phyloP scores from a whole-genome alignment of 139 green algal genomes.

The Chlamydomonas applanata region DNA sequence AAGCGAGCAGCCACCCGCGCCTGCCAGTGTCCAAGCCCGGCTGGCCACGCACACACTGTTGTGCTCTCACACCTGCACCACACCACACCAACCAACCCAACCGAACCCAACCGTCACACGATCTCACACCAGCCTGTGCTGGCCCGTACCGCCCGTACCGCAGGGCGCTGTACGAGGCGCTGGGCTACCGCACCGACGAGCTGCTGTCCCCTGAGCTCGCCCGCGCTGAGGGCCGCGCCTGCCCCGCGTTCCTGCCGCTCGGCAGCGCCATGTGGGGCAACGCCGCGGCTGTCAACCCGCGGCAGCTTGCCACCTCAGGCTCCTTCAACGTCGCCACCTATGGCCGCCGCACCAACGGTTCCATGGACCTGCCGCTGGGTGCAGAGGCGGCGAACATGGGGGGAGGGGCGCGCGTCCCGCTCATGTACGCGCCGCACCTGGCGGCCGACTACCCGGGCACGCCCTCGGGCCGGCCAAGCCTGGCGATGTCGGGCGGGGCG shows the following conservation, averaged over 20 bases:
- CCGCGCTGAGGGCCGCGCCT: not conserved
- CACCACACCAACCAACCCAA: too few relatives aligned
- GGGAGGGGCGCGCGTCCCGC: not conserved
- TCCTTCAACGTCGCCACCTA: not conserved
- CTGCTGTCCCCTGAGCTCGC: constrained; percentile 10
- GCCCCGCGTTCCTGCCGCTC: not conserved
- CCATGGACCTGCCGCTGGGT: not conserved
- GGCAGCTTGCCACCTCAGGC: not conserved
- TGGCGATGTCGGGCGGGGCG: too few relatives aligned
- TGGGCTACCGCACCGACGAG: not conserved
- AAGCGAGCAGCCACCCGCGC: too few relatives aligned
- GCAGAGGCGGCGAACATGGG: not conserved
- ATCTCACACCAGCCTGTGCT: too few relatives aligned
- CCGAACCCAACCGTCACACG: too few relatives aligned
- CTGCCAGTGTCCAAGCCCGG: too few relatives aligned
- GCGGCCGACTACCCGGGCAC: not conserved
- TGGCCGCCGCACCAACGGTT: not conserved
- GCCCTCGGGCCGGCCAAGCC: not conserved
- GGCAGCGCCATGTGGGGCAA: not conserved
- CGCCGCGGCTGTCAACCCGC: not conserved
- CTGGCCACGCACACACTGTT: too few relatives aligned
- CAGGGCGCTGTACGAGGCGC: constrained; percentile 1
- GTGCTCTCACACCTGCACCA: too few relatives aligned
- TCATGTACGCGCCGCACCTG: not conserved
- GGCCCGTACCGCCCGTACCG: too few relatives aligned